Base-by-base conservation (phyloP, 148 eudicot species). In the Heliamphora exappendiculata region DNA sequence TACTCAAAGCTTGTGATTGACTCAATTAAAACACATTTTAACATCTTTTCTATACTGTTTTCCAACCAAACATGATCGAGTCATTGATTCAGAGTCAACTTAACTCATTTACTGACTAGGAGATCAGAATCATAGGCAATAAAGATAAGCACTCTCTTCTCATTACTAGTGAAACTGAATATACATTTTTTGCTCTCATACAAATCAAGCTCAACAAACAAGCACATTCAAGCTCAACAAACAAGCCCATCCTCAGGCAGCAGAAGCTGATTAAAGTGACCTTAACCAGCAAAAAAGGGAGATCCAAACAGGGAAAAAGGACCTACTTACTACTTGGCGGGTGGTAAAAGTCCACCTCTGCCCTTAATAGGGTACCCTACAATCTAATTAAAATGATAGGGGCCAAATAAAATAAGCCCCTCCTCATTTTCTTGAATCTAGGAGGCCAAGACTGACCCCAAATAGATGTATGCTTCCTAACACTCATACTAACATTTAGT, bases 321-420 rank as follows among this genome's bases (percentile, higher is more conserved):
- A 37, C 7, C 42, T 13, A 45, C 6, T 54, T 24, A 67, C 64
- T 65, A 76, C 37, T n/a, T 17, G 72, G 78, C 78, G 78, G 78
- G 72, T 76, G 73, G 73, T 76, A 51, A 66, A 66, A 51, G 42
- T 76, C 78, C 78, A 76, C 51, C 78, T 67, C 78, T 66, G 78
- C 78, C 72, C 34, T 53, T 16, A 59, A 24, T 76, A 66, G 74
- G 79, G 49, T 59, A 70, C 72, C 78, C 49, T 54, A 74, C 39
- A 67, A 59, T 11, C 37, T 31, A 22, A 33, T 36, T 17, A 42
- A 47, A 59, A 80, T 66, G 33, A 44, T 58, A 67, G 37, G 73
- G 73, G 26, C 70, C 62, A 54, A 37, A 67, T 37, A 65, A 79
- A 73, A 79, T 55, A 65, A 41, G 74, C 34, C 78, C 82, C 60